Evolutionary conservation across 1,284 basidiomycete species (phyloP).

Genomic region (Mycena sp.): DNA sequence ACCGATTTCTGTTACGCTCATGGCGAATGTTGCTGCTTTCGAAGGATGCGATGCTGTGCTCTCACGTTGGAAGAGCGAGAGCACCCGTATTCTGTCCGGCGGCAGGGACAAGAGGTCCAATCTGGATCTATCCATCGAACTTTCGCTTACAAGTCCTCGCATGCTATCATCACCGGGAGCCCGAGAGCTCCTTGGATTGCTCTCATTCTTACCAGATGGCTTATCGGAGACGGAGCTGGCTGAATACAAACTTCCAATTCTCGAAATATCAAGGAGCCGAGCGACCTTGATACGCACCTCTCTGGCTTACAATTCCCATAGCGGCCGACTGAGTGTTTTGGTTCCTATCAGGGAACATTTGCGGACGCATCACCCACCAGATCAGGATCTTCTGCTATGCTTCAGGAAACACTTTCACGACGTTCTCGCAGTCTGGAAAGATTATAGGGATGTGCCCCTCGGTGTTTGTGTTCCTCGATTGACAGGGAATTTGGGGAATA

Average conservation of each 20-base stretch:
- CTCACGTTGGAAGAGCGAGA: neutral
- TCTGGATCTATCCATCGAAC: constrained; percentile 9
- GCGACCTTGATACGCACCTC: constrained; percentile 6
- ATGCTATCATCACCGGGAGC: neutral
- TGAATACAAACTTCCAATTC: neutral
- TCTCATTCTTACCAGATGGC: constrained; percentile 14
- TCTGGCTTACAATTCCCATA: neutral
- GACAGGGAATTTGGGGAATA: neutral
- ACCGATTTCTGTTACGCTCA: constrained; percentile 2
- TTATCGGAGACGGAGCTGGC: neutral
- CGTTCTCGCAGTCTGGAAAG: no score
- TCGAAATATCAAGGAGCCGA: neutral
- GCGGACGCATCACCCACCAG: neutral
- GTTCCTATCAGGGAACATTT: constrained; percentile 13
- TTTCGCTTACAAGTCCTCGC: constrained; percentile 10
- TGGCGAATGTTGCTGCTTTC: neutral
- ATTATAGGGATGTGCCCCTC: neutral
- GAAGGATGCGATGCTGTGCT: neutral
- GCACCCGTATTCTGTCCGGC: neutral
- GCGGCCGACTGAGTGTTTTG: constrained; percentile 5
- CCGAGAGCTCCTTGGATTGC: neutral
- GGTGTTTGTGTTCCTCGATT: neutral
- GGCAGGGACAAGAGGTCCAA: constrained; percentile 9
- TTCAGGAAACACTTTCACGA: no score
- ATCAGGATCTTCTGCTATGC: no score